Percentiles rank a stretch among this genome's conserved stretches.
These are phyloP conservation scores for Mercurialis annua DNA, from an alignment of 345 rosid species.

Conservation along the genomic window DNA sequence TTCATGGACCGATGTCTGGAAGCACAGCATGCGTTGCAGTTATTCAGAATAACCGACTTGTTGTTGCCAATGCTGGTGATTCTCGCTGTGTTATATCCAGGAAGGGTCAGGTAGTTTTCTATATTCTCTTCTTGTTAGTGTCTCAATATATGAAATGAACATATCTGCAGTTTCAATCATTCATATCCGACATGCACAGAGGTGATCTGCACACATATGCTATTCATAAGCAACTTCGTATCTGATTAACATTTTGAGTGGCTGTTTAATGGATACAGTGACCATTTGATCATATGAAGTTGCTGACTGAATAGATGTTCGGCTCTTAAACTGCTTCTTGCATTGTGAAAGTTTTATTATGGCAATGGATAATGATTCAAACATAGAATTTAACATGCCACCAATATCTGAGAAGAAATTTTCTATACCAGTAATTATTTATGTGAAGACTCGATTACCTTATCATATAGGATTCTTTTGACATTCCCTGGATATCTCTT, in stretches of 20 bases:
- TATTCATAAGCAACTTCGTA: not conserved
- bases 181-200: not conserved
- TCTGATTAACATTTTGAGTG: not conserved
- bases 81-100: conserved; percentile 91
- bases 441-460: not conserved
- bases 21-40: conserved; percentile 86
- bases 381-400: not conserved
- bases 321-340: not conserved
- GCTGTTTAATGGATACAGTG: not conserved
- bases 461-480: not conserved
- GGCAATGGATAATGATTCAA: not conserved
- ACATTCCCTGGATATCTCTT: not conserved
- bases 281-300: not conserved
- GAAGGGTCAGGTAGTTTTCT: conserved; percentile 69
- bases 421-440: not conserved
- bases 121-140: not conserved
- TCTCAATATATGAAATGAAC: not conserved
- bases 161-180: not conserved
- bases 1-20: conserved; percentile 81
- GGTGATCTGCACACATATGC: not conserved
- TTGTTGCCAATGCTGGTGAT: conserved; percentile 97
- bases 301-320: not conserved
- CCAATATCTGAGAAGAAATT: too few relatives aligned
- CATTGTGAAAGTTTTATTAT: not conserved
- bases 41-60: conserved; percentile 56